Conservation (phyloP, 139 green algal species). For the Coelastrella sp. region DNA sequence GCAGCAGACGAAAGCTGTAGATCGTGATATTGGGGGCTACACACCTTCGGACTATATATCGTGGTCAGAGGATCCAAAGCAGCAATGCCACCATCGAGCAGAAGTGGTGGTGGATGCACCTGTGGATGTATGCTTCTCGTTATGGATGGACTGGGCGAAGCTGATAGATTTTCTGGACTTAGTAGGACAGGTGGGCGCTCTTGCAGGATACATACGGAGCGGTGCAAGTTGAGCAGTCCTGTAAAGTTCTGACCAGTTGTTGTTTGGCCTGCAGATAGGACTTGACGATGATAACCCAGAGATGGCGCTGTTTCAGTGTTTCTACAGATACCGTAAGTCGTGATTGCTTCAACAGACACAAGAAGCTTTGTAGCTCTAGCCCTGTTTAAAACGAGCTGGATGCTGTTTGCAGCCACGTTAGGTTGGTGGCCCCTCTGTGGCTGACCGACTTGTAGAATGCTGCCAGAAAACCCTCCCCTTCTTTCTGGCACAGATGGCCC, state of each 20-base stretch:
- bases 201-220: too few relatives aligned
- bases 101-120: slow-evolving; percentile 60
- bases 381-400: too few relatives aligned
- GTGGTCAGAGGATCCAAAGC: slow-evolving; percentile 52
- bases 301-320: slow-evolving; percentile 73
- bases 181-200: slow-evolving; percentile 70
- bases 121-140: slow-evolving; percentile 53
- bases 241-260: background rate
- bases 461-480: background rate
- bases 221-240: too few relatives aligned
- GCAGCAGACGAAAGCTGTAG: background rate
- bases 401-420: background rate
- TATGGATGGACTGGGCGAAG: slow-evolving; percentile 73
- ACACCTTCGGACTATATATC: slow-evolving; percentile 70
- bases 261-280: slow-evolving; percentile 57
- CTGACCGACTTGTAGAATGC: background rate
- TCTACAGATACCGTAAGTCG: slow-evolving; percentile 69
- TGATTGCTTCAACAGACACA: too few relatives aligned
- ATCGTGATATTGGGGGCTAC: slow-evolving; percentile 61
- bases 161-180: slow-evolving; percentile 76
- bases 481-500: background rate
- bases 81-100: slow-evolving; percentile 49
- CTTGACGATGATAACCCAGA: slow-evolving; percentile 60
- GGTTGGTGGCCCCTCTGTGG: background rate
- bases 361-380: too few relatives aligned